Evolutionary conservation across 257 asterid genomes (phyloP), one percentile per base, ranked within the genome.

Genomic region (Solanum corneliomulleri): DNA sequence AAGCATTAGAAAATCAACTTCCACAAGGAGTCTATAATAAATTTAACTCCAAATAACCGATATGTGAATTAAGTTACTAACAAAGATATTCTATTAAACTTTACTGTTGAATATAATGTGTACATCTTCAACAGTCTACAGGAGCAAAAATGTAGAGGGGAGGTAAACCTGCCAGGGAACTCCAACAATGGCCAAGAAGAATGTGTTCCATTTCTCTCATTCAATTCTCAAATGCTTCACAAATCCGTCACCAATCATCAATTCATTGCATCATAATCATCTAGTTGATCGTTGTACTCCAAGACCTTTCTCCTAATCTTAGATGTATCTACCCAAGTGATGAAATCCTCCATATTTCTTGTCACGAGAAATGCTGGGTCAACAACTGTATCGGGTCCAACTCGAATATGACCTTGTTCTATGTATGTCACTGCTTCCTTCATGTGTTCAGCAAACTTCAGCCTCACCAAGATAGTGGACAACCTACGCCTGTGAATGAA

Each of bases 381-480:
- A 3, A 94, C 92, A 60, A 97, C 90, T 5, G 98, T 95, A 45
- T 97, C 98, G 0, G 99, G 99, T 84, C 99, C 99, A 20, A 97
- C 98, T 27, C 99, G 98, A 88, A 96, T 89, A 91, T 97, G 99
- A 78, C 99, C 98, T 89, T 97, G 98, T 64, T 97, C 98, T n/a
- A 96, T 94, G 87, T 96, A 97, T 39, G 98, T 97, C 16, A 93
- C 93, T 29, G 98, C 96, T 89, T 97, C 99, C 91, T 93, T 97
- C 92, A 95, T 89, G 91, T 93, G 99, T 88, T 96, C 98, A 4
- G 99, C 97, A 90, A 93, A 94, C 91, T 96, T 97, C 88, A 93
- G 91, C 88, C 87, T 88, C 86, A 93, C 93, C 88, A 97, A 58
- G 85, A 95, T 83, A 83, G 96, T 93, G 20, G 99, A 93, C 66